Conservation (phyloP, 257 asterid species). For the Thymus quinquecostatus region DNA sequence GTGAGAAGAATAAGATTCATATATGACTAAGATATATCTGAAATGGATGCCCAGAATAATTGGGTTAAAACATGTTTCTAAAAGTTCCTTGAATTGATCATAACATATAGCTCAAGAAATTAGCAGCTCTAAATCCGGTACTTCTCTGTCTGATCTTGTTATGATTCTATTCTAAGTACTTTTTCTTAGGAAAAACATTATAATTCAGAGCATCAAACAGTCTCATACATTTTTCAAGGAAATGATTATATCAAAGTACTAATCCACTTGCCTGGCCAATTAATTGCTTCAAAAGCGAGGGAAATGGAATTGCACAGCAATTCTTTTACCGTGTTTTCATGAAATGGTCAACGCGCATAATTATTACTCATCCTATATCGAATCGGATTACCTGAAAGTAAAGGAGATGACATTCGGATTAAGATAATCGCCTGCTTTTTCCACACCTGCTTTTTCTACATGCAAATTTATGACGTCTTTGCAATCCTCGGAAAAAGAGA, state of each 20-base stretch:
- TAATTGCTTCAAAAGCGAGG: not conserved
- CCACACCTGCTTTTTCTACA: not conserved
- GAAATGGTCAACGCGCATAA: not conserved
- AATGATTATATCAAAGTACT: not conserved
- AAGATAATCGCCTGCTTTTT: conserved; percentile 7
- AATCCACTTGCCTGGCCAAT: not conserved
- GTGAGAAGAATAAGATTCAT: not conserved
- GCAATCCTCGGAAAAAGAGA: not conserved
- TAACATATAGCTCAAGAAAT: not conserved
- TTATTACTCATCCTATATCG: not conserved
- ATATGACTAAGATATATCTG: not conserved
- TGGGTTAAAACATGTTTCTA: not conserved
- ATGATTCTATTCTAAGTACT: not conserved
- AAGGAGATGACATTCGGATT: conserved; percentile 16
- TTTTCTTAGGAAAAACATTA: not conserved
- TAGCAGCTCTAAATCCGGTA: not conserved
- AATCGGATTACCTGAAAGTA: conserved; percentile 21
- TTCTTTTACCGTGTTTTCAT: conserved; percentile 3
- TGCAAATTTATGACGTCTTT: not conserved
- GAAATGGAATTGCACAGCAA: not conserved
- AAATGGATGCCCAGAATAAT: not conserved
- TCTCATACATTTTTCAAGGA: not conserved
- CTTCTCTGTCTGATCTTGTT: not conserved
- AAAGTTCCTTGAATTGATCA: not conserved
- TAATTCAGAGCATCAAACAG: not conserved